Evolutionary conservation across 2,329 filamentous ascomycete species (phyloP).

Genomic region (Colletotrichum ledebouriae): DNA sequence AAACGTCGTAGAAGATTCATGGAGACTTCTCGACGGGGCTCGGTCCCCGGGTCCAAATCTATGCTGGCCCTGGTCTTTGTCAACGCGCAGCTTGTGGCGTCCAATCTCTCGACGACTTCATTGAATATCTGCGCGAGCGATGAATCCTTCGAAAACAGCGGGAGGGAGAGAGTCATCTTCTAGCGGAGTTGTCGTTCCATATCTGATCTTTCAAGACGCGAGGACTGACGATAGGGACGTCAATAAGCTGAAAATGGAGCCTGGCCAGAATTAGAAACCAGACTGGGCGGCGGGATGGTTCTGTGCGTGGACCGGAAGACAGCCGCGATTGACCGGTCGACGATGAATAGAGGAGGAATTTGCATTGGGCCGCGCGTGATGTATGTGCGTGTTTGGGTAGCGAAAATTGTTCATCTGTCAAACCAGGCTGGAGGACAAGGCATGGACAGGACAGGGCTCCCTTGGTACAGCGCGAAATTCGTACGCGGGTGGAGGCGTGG

Average conservation of each 20-base stretch:
- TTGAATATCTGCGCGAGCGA: conserved; percentile 13
- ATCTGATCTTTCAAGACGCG: not conserved
- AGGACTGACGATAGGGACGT: not conserved
- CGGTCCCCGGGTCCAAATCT: conserved; percentile 20
- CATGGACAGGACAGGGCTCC: not conserved
- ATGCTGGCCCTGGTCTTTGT: conserved; percentile 25
- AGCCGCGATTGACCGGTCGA: conserved; percentile 22
- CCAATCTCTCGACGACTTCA: conserved; percentile 19
- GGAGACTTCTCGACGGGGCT: conserved; percentile 28
- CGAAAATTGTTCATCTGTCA: conserved; percentile 9
- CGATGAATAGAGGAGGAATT: conserved; percentile 4
- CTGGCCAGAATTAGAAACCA: conserved; percentile 36
- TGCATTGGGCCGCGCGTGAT: conserved; percentile 4
- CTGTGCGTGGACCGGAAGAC: conserved; percentile 36
- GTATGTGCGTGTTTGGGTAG: conserved; percentile 10
- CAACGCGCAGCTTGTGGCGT: conserved; percentile 40
- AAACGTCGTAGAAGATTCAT: conserved; percentile 23
- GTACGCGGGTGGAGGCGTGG: not conserved
- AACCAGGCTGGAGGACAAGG: conserved; percentile 5
- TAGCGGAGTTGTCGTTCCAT: conserved; percentile 15
- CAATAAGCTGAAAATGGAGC: conserved; percentile 4
- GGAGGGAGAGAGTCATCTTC: conserved; percentile 27
- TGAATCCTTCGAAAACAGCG: not conserved
- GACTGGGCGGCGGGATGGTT: conserved; percentile 20
- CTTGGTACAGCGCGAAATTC: not conserved